A percentile compares a stretch with the other conserved stretches of the same genome.
These are phyloP conservation scores for Globisporangium paddicum DNA, from an alignment of 352 stramenopile species.

Conservation along the genomic window DNA sequence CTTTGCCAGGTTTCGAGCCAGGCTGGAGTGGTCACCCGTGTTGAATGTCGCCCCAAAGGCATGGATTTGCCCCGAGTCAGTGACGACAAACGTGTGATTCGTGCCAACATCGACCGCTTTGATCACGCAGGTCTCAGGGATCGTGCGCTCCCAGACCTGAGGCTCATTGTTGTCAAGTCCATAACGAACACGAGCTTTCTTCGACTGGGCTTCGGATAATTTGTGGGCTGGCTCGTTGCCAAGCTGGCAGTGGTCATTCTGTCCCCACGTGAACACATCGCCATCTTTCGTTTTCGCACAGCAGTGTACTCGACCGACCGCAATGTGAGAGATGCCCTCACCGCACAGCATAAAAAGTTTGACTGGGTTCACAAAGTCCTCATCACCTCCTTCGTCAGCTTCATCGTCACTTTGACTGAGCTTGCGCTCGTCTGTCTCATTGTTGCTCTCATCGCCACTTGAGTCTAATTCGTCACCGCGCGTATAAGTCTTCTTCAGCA, in stretches of 20 bases:
- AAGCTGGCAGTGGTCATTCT: slow-evolving; percentile 80
- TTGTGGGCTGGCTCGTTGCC: slow-evolving; percentile 62
- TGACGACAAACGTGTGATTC: slow-evolving; percentile 69
- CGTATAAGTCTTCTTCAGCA: slow-evolving; percentile 37
- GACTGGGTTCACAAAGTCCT: slow-evolving; percentile 68
- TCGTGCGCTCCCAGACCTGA: slow-evolving; percentile 60
- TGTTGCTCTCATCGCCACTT: slow-evolving; percentile 37
- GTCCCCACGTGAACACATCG: slow-evolving; percentile 81
- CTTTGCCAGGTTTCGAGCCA: slow-evolving; percentile 52
- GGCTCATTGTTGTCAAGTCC: slow-evolving; percentile 56
- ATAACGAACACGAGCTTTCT: slow-evolving; percentile 55
- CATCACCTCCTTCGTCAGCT: slow-evolving; percentile 40
- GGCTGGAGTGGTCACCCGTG: slow-evolving; percentile 49
- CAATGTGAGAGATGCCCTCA: slow-evolving; percentile 65
- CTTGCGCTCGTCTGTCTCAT: slow-evolving; percentile 3
- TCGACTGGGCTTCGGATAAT: slow-evolving; percentile 41
- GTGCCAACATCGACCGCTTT: slow-evolving; percentile 55
- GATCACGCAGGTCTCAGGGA: slow-evolving; percentile 54
- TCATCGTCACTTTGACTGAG: slow-evolving; percentile 16
- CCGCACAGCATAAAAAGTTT: slow-evolving; percentile 60
- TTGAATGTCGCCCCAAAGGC: slow-evolving; percentile 70
- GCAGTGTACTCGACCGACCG: slow-evolving; percentile 73
- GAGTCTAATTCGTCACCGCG: slow-evolving; percentile 29
- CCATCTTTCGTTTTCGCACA: slow-evolving; percentile 71
- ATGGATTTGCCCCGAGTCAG: slow-evolving; percentile 41